Base-by-base conservation (phyloP, 2,329 filamentous ascomycete species). In the Fusarium sp. region DNA sequence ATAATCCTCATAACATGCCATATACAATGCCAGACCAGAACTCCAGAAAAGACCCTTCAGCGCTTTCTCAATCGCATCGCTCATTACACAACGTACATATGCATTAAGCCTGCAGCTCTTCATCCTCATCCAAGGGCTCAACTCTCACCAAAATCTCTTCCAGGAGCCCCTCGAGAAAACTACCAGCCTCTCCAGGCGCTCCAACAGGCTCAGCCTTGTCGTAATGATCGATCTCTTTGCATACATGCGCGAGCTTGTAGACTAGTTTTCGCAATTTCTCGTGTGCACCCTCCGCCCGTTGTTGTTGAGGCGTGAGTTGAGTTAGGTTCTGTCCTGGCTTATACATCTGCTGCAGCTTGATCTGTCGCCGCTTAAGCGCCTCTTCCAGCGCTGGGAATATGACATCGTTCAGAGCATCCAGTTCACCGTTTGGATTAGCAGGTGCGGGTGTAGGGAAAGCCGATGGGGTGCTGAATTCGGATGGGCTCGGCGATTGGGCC, bases 141-240 rank as follows among this genome's bases (percentile, higher is more conserved):
- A 98, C 93, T 56, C 96, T 83, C 35, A 97, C 94, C 21, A 99
- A 82, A 23, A 99, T 91, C 82, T 99, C 96, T 78, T 99, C 96
- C 33, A 99, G 81, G 66, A 98, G 87, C 0, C 94, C 95, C 78
- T 99, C 96, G 10, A 98, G 80, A 71, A 98, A 96, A 2, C 92
- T 93, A 42, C 90, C 89, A 3, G 97, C 94, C 25, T 95, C 94
- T 42, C 93, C 90, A 1, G 94, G 95, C 95, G 98, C 97, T 2
- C 94, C 93, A 13, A 98, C 93, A 8, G 94, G 93, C 71, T 93
- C 91, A 41, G 90, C 87, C 76, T 91, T 91, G 79, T 99, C 96
- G 79, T 90, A 92, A 66, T 91, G 87, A 78, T 99, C 95, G 74
- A 99, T 93, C 77, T 97, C 94, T 75, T 90, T 91, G 79, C 97